phyloP scores from a whole-genome alignment of 495 filamentous ascomycete species.

The Penicillium paradoxum region DNA sequence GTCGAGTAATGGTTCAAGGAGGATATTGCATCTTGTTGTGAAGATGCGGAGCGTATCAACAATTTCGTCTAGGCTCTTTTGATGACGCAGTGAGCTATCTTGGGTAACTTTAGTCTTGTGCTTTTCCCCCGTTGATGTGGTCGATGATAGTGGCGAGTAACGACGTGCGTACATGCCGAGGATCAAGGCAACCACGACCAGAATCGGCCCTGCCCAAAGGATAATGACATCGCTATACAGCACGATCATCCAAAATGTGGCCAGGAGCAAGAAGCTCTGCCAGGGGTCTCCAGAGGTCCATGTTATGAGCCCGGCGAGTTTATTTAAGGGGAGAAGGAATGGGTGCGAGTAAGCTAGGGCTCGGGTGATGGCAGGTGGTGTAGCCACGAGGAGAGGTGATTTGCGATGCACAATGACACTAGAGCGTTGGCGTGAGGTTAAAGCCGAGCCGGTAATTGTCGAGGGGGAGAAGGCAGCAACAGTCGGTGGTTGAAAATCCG shows the following conservation, averaged over 20 bases:
- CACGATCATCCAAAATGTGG: constrained; percentile 75
- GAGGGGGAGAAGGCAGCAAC: constrained; percentile 82
- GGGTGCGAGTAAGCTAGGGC: constrained; percentile 92
- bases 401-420: constrained; percentile 96
- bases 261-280: constrained; percentile 91
- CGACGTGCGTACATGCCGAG: constrained; percentile 88
- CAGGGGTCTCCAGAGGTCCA: constrained; percentile 93
- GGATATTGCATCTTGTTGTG: constrained; percentile 82
- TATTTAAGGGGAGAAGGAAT: constrained; percentile 82
- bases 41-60: constrained; percentile 86
- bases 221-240: constrained; percentile 82
- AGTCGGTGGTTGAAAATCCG: constrained; percentile 59
- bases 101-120: constrained; percentile 44
- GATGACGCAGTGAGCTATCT: constrained; percentile 63
- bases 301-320: constrained; percentile 73
- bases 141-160: constrained; percentile 85
- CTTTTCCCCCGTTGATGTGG: constrained; percentile 64
- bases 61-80: constrained; percentile 91
- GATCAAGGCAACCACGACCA: constrained; percentile 74
- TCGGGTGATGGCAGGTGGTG: constrained; percentile 87
- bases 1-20: constrained; percentile 80
- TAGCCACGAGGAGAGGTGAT: constrained; percentile 86
- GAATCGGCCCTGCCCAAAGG: constrained; percentile 72
- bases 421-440: constrained; percentile 71
- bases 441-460: constrained; percentile 62